Base-by-base conservation (phyloP, 2,329 filamentous ascomycete genomes). In the Colletotrichum australisinense region DNA sequence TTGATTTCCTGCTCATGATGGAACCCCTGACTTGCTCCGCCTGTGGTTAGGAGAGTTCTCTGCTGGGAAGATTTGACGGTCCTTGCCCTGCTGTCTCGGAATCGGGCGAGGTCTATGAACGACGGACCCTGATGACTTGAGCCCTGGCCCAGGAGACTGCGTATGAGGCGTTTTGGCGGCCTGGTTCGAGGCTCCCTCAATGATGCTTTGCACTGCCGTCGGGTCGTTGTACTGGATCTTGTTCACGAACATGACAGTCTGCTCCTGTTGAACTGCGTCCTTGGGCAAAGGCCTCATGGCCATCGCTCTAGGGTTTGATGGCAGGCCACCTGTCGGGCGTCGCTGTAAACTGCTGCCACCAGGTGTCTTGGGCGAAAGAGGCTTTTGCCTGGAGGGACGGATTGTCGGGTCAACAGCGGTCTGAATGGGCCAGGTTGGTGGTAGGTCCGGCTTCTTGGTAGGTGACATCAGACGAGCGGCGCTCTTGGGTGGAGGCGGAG, bases 101-200 rank as follows among this genome's bases (percentile, higher is more conserved):
- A 91, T 88, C 2, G 89, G 89, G 38, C 89, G 84, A 2, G 89
- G 89, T 5, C 89, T 85, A 77, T 91, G 82, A 6, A 91, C 83
- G 24, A 91, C 81, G 0, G 87, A 88, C 2, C 79, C 76, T 30
- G 75, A 77, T 4, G 80, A 78, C 52, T 80, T 76, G 14, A 77
- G 71, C 38, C 32, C 57, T 9, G 32, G 58, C 42, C 49, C 64
- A 2, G 66, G 24, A 49, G 63, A 69, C 26, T 62, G 9, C 19
- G 38, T 52, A 46, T 38, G 38, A 65, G 60, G 55, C 16, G 76
- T 73, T 58, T 79, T 79, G 7, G 71, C 63, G 22, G 78, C 79
- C 26, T 79, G 81, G 28, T 82, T 82, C 22, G 83, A 81, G 3
- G 83, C 85, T 12, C 80, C 84, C 35, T 86, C 83, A 46, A 90